These are phyloP conservation scores for Arbutus unedo DNA, from an alignment of 148 eudicot genomes.

Conservation along the genomic window DNA sequence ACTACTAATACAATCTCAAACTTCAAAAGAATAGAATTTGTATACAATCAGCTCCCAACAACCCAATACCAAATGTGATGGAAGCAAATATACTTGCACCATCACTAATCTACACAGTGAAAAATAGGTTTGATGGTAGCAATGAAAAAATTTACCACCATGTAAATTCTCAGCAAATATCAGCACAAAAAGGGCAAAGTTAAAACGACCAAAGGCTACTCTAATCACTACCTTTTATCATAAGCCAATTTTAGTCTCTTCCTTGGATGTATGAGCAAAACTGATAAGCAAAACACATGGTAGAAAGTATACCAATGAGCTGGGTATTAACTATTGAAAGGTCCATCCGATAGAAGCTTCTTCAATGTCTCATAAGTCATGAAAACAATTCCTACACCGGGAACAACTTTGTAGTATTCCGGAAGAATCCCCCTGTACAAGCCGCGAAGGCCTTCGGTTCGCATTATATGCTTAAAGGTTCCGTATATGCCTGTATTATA, in stretches of 20 bases:
- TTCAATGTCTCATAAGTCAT: constrained; percentile 64
- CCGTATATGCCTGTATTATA: constrained; percentile 46
- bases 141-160: constrained; percentile 29
- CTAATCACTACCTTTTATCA: constrained; percentile 3
- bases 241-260: not conserved
- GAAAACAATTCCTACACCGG: constrained; percentile 69
- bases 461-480: constrained; percentile 50
- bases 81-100: constrained; percentile 8
- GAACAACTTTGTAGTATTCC: constrained; percentile 67
- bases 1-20: constrained; percentile 11
- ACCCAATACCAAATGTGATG: not conserved
- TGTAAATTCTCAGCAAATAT: not conserved
- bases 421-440: constrained; percentile 68
- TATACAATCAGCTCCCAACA: not conserved
- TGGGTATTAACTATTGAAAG: not conserved
- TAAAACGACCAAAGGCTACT: not conserved
- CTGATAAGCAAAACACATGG: not conserved
- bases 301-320: not conserved
- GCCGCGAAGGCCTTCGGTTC: constrained; percentile 57
- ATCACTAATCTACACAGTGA: constrained; percentile 25
- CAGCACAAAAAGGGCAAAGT: not conserved
- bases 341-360: constrained; percentile 40
- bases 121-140: constrained; percentile 24
- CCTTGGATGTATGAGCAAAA: not conserved
- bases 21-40: not conserved